Base-by-base conservation (phyloP, 345 rosid species). In the Lepidium africanum region DNA sequence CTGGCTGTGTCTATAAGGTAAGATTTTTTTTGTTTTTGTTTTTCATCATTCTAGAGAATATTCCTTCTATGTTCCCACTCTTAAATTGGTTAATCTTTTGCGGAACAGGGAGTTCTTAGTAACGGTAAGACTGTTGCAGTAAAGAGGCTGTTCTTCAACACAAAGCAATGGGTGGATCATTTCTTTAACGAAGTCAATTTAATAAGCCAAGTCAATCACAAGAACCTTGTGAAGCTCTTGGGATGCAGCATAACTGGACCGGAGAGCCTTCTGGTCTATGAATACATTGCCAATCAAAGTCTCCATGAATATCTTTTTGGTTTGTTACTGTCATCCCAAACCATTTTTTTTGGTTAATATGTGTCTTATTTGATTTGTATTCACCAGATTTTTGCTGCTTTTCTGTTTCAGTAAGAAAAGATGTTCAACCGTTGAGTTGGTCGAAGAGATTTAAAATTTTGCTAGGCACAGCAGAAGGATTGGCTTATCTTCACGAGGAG, bases 191-290 rank as follows among this genome's bases (percentile, higher is more conserved):
- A 93, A 81, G 97, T 93, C 37, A 93, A 84, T 55, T 52, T 93
- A 76, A 90, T 90, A 61, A 88, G 94, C 63, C 82, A 73, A 59
- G 87, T 90, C 23, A 45, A 85, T 33, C 97, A 93, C 85, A 88
- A 83, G 66, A 90, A 93, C 66, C 92, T 90, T 47, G 97, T 90
- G 8, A 81, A 79, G 75, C 75, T 93, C 63, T 56, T 93, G 58
- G 98, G 98, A 10, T 90, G 92, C 80, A 90, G 95, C 87, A 78
- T 90, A 63, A 85, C 89, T 0, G 95, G 97, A 17, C 98, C 96
- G 0, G 95, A 88, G 78, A 90, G 97, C 80, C 96, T 90, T 78
- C 84, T 88, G 30, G 87, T 93, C 21, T 90, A 90, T 33, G 97
- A 93, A 79, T 93, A 78, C 42, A 74, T 90, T 51, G 84, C 92